phyloP scores from a whole-genome alignment of 1,139 yeast species.

The Protomyces arabidopsidicola region DNA sequence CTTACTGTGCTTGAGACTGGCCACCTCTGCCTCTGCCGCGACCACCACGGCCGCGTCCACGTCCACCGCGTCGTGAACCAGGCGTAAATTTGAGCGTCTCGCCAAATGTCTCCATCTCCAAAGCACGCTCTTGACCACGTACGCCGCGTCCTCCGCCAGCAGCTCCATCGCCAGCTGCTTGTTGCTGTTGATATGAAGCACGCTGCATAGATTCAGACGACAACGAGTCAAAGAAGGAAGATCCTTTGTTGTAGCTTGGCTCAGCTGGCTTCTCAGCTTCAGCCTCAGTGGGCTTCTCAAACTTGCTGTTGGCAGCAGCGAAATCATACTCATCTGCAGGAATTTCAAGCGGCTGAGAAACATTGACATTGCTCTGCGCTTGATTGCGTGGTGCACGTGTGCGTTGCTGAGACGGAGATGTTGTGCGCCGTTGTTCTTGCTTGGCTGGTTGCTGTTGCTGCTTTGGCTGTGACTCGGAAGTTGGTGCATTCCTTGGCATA shows the following conservation, averaged over 20 bases:
- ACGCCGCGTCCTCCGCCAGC: slow-evolving; percentile 44
- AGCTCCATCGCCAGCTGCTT: slow-evolving; percentile 31
- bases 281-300: slow-evolving; percentile 22
- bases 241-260: slow-evolving; percentile 50
- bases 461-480: slow-evolving; percentile 14
- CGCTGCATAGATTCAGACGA: slow-evolving; percentile 39
- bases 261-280: slow-evolving; percentile 46
- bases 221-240: slow-evolving; percentile 56
- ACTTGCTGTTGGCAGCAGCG: slow-evolving; percentile 28
- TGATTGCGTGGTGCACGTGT: slow-evolving; percentile 14
- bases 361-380: slow-evolving; percentile 17
- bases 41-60: slow-evolving; percentile 42
- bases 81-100: slow-evolving; percentile 42
- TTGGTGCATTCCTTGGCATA: slow-evolving; percentile 2
- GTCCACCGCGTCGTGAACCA: slow-evolving; percentile 37
- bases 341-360: slow-evolving; percentile 19
- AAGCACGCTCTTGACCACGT: slow-evolving; percentile 58
- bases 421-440: neutral
- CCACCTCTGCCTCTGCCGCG: slow-evolving; percentile 35
- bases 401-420: slow-evolving; percentile 3
- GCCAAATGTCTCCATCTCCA: slow-evolving; percentile 67
- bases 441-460: slow-evolving; percentile 1
- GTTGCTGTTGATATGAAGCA: neutral
- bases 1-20: neutral
- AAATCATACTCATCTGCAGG: slow-evolving; percentile 29